phyloP scores from a whole-genome alignment of 2,329 filamentous ascomycete species.

The Calonectria henricotiae region DNA sequence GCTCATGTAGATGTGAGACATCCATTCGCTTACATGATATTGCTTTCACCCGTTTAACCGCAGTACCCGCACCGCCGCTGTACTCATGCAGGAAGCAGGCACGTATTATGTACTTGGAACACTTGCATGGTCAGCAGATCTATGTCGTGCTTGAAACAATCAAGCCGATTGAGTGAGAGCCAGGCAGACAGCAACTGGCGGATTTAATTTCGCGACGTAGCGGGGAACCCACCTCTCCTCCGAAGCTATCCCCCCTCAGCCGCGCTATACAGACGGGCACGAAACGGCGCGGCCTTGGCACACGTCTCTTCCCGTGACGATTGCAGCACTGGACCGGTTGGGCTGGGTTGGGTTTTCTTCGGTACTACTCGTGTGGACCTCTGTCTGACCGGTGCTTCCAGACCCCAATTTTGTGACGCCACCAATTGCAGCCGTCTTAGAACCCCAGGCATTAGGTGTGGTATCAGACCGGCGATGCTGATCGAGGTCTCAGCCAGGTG shows the following conservation, averaged over 20 bases:
- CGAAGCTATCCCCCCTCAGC: constrained; percentile 10
- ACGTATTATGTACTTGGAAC: constrained; percentile 4
- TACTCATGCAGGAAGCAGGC: constrained; percentile 19
- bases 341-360: constrained; percentile 11
- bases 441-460: constrained; percentile 1
- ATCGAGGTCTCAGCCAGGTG: constrained; percentile 27
- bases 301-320: constrained; percentile 7
- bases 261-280: constrained; percentile 12
- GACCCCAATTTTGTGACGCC: constrained; percentile 10
- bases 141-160: constrained; percentile 21
- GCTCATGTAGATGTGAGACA: constrained; percentile 33
- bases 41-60: constrained; percentile 34
- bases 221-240: constrained; percentile 20
- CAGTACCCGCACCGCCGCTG: constrained; percentile 25
- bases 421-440: constrained; percentile 9
- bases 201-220: constrained; percentile 21
- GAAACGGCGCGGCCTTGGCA: constrained; percentile 7
- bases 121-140: constrained; percentile 31
- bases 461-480: constrained; percentile 17
- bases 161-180: not conserved
- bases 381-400: constrained; percentile 6
- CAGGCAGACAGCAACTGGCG: constrained; percentile 2
- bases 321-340: not conserved
- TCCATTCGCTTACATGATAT: constrained; percentile 21
- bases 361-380: constrained; percentile 1